A percentile compares a stretch with the other conserved stretches of the same genome.
These are phyloP conservation scores for Phytopythium chamaehyphon DNA, from an alignment of 352 stramenopile genomes.

Conservation along the genomic window DNA sequence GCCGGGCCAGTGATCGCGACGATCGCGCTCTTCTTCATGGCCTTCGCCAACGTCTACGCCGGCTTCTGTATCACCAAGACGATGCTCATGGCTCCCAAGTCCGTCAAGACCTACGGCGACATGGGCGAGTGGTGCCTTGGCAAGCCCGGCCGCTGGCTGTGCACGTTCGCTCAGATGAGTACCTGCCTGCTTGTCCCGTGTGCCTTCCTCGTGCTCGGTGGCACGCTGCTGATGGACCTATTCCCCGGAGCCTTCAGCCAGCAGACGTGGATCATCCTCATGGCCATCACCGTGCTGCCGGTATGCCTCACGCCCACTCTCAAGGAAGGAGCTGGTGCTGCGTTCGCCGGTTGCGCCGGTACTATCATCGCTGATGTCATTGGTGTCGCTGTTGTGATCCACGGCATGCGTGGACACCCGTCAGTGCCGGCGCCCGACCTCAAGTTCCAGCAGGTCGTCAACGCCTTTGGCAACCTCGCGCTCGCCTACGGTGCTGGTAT, in stretches of 20 bases:
- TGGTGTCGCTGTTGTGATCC: conserved; percentile 13
- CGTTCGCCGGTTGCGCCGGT: conserved; percentile 23
- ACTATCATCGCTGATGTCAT: conserved; percentile 25
- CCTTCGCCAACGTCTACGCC: conserved; percentile 17
- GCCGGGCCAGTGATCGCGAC: conserved; percentile 2
- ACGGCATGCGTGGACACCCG: conserved; percentile 18
- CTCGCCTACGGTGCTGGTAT: conserved; percentile 31
- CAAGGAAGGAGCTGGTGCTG: conserved; percentile 28
- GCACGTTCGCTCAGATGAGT: conserved; percentile 10
- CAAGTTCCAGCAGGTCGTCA: conserved; percentile 23
- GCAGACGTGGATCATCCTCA: conserved; percentile 31
- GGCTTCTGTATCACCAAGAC: conserved; percentile 49
- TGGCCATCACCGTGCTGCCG: conserved; percentile 24
- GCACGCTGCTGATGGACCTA: conserved; percentile 13
- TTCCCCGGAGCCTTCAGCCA: conserved; percentile 16
- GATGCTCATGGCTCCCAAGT: conserved; percentile 18
- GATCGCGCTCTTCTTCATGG: conserved; percentile 6
- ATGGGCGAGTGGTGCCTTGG: conserved; percentile 9
- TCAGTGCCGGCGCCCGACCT: conserved; percentile 16
- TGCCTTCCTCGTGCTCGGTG: conserved; percentile 7
- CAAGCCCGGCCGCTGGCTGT: conserved; percentile 11
- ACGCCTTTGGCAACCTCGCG: conserved; percentile 27
- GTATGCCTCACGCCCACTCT: conserved; percentile 19
- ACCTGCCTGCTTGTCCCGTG: conserved; percentile 9
- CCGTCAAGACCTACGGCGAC: conserved; percentile 20